Evolutionary conservation across 768 basidiomycete genomes (phyloP), one percentile per base, ranked within the genome.

Genomic region (Tephrocybe sp.): DNA sequence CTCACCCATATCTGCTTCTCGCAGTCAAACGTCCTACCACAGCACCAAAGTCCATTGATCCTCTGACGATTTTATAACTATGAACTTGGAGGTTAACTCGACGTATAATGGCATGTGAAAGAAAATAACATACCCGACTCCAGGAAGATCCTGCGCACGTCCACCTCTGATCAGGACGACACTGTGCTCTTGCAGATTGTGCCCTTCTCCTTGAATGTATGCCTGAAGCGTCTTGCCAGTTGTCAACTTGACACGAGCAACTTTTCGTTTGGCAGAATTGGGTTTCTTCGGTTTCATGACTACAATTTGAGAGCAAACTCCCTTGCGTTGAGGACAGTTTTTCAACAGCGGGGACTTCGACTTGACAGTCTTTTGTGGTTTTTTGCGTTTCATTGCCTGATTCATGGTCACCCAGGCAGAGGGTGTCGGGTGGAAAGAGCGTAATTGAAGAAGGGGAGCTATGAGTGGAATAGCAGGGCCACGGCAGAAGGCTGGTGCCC

Each of bases 211-310:
- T 38, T 88, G 90, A 50, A 98, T 92, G 66, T 97, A 98, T 13
- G 93, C 94, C 75, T 88, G 88, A 54, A 94, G 77, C 36, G 84
- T 85, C 66, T 88, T 86, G 42, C 97, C 97, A 11, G 86, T 93
- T 18, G 86, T 80, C 48, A 99, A 75, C 72, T 95, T 95, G 57
- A 99, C 86, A 60, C 91, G 80, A 37, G 94, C 94, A 49, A 98
- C 91, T 73, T 97, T 98, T 53, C 97, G 91, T 63, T 97, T 93
- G 30, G 94, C 94, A 10, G 95, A 98, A 69, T 99, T 99, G 55
- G 97, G 97, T 64, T 99, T 99, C 76, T 93, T 97, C 19, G 97
- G 97, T 59, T 84, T 90, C 56, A 79, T 81, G 45, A 84, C 90
- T 57, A 84, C 82, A 33, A 92, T 76, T 55, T 84, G 82, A 33